Conservation (phyloP, 2,329 filamentous ascomycete genomes). For the Cladosporium phlei region DNA sequence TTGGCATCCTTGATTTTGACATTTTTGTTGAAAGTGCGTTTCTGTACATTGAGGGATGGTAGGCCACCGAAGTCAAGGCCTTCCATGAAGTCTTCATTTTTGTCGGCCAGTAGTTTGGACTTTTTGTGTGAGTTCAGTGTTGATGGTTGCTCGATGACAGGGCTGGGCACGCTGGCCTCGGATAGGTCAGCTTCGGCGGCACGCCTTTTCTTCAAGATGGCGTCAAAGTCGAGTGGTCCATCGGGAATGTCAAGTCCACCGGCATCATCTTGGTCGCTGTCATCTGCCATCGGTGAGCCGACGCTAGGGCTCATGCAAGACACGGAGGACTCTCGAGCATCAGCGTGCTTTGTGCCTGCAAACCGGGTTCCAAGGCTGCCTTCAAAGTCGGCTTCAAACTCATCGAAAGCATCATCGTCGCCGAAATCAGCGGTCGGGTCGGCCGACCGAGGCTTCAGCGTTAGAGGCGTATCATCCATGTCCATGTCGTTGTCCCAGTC, state of each 20-base stretch:
- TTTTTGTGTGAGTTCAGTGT: constrained; percentile 34
- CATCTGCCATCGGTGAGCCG: constrained; percentile 88
- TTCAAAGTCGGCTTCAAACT: constrained; percentile 96
- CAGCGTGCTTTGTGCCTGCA: constrained; percentile 77
- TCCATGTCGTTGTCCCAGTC: constrained; percentile 50
- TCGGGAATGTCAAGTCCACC: constrained; percentile 82
- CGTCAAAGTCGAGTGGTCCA: constrained; percentile 76
- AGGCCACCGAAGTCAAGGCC: constrained; percentile 83
- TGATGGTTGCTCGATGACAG: constrained; percentile 32
- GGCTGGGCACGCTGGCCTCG: constrained; percentile 30
- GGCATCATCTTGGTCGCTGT: constrained; percentile 84
- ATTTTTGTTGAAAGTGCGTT: constrained; percentile 83
- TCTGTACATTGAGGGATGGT: constrained; percentile 69
- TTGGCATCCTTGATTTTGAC: constrained; percentile 73
- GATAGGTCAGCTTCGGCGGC: constrained; percentile 40
- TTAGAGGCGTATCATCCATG: constrained; percentile 38
- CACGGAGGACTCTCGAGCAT: constrained; percentile 77
- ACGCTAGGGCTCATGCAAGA: constrained; percentile 90
- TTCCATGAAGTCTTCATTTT: constrained; percentile 71
- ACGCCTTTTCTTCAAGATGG: constrained; percentile 69
- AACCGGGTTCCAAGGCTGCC: constrained; percentile 87
- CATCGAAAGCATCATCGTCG: constrained; percentile 67
- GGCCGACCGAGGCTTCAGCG: constrained; percentile 36
- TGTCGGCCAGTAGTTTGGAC: constrained; percentile 30
- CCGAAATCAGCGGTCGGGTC: constrained; percentile 34